phyloP scores from a whole-genome alignment of 352 stramenopile genomes.

The Pythium grandisporangium region DNA sequence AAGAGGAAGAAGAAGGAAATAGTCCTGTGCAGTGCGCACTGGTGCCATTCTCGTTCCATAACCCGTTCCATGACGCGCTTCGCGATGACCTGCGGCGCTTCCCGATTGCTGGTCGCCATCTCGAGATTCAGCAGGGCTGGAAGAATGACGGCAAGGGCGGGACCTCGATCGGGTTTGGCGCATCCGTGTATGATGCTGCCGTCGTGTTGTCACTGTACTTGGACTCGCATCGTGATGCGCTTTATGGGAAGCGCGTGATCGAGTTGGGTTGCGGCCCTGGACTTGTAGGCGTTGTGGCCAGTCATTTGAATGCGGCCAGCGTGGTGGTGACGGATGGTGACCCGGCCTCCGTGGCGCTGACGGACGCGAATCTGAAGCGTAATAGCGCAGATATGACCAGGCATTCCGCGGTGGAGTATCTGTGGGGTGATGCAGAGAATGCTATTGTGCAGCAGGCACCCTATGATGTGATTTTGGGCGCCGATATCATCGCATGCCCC shows the following conservation, averaged over 20 bases:
- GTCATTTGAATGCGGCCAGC: slow-evolving; percentile 24
- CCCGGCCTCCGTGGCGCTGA: slow-evolving; percentile 48
- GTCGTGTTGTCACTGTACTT: slow-evolving; percentile 76
- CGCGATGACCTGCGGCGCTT: slow-evolving; percentile 55
- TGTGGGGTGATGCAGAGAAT: slow-evolving; percentile 47
- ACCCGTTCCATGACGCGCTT: slow-evolving; percentile 67
- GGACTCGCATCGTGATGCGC: slow-evolving; percentile 31
- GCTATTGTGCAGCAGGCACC: slow-evolving; percentile 11
- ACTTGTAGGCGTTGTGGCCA: slow-evolving; percentile 62
- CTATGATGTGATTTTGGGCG: slow-evolving; percentile 70
- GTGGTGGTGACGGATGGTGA: slow-evolving; percentile 74
- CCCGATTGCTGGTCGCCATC: slow-evolving; percentile 38
- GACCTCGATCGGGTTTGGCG: slow-evolving; percentile 65
- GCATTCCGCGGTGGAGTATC: slow-evolving; percentile 31
- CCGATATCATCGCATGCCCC: slow-evolving; percentile 78
- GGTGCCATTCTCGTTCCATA: slow-evolving; percentile 66
- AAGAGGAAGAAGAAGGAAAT: background rate
- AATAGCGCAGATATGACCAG: slow-evolving; percentile 16
- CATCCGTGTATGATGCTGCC: slow-evolving; percentile 75
- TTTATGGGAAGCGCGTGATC: slow-evolving; percentile 47
- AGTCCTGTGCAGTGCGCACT: slow-evolving; percentile 20
- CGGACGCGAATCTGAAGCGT: slow-evolving; percentile 39
- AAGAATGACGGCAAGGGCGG: slow-evolving; percentile 65
- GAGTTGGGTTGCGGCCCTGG: slow-evolving; percentile 70
- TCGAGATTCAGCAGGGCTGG: slow-evolving; percentile 73